These are phyloP conservation scores for Sporisorium exsertum DNA, from an alignment of 1,284 basidiomycete species.

Conservation along the genomic window DNA sequence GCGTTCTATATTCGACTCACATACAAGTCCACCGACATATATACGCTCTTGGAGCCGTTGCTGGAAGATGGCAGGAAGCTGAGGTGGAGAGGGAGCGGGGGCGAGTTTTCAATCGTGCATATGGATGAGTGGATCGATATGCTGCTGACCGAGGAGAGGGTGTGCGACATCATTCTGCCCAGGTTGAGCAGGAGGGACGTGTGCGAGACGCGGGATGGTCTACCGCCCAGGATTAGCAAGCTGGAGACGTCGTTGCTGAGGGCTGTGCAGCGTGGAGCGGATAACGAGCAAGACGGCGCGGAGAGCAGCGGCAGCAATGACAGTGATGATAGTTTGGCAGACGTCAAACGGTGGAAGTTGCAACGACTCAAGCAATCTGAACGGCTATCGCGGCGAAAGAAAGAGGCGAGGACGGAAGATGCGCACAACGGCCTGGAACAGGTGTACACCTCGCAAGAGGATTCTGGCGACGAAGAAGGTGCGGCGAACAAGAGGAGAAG, in stretches of 20 bases:
- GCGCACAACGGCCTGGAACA: background rate
- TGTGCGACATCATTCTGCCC: conserved; percentile 95
- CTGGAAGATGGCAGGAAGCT: conserved; percentile 94
- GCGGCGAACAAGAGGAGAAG: conserved; percentile 6
- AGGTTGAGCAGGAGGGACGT: conserved; percentile 86
- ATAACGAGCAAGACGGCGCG: background rate
- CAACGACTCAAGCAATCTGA: conserved; percentile 19
- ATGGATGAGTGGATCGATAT: conserved; percentile 94
- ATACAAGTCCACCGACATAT: conserved; percentile 88
- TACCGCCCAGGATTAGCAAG: conserved; percentile 75
- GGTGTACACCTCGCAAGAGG: conserved; percentile 56
- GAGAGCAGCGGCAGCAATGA: conserved; percentile 16
- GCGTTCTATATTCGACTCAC: conserved; percentile 96
- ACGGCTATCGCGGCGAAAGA: background rate
- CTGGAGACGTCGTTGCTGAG: conserved; percentile 81
- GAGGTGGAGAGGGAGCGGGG: conserved; percentile 78
- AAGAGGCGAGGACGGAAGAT: background rate
- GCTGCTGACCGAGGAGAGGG: conserved; percentile 86
- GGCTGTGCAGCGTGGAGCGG: conserved; percentile 7
- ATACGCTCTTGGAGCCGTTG: conserved; percentile 90
- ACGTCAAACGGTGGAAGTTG: conserved; percentile 37
- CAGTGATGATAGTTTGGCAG: conserved; percentile 28
- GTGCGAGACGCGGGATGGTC: conserved; percentile 89
- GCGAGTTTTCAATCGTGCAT: conserved; percentile 76
- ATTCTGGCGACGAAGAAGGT: conserved; percentile 71